Evolutionary conservation across 2,329 filamentous ascomycete species (phyloP).

Genomic region (Neofusicoccum kwambonambiense): DNA sequence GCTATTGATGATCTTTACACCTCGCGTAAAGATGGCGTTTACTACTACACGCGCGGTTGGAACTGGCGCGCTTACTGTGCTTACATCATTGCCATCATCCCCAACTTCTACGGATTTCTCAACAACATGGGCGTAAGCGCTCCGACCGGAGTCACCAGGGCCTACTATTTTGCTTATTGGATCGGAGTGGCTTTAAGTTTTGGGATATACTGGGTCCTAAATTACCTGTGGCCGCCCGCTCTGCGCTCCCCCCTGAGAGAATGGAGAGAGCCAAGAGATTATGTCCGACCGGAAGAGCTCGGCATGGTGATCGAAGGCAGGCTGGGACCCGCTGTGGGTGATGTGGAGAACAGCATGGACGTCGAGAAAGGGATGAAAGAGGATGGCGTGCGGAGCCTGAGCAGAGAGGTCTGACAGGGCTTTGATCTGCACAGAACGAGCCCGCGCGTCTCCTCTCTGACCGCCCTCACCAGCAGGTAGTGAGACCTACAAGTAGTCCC

Average conservation of each 20-base stretch:
- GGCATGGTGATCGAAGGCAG: neutral
- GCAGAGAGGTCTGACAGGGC: too few relatives aligned
- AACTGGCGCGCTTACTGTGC: too few relatives aligned
- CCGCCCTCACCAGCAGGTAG: too few relatives aligned
- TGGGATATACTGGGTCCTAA: conserved; percentile 1
- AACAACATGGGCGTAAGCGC: too few relatives aligned
- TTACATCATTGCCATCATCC: too few relatives aligned
- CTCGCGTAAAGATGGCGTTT: too few relatives aligned
- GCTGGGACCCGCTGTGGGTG: neutral
- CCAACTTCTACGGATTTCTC: too few relatives aligned
- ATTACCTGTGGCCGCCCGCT: neutral
- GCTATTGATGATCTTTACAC: too few relatives aligned
- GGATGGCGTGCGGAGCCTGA: neutral
- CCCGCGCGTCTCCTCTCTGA: too few relatives aligned
- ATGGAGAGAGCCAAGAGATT: conserved; percentile 13
- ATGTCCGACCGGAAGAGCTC: conserved; percentile 11
- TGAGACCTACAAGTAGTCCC: too few relatives aligned
- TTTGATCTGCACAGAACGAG: too few relatives aligned
- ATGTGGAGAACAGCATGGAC: neutral
- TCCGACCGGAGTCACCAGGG: conserved; percentile 16
- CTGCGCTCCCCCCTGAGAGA: neutral
- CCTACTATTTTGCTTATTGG: conserved; percentile 14
- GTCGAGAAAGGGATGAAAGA: neutral
- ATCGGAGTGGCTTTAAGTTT: conserved; percentile 9
- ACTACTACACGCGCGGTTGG: too few relatives aligned